Percentiles rank a stretch among this genome's conserved stretches.
These are phyloP conservation scores for Saccharum spontaneum DNA, from an alignment of 176 grass and related monocot genomes.

Conservation along the genomic window DNA sequence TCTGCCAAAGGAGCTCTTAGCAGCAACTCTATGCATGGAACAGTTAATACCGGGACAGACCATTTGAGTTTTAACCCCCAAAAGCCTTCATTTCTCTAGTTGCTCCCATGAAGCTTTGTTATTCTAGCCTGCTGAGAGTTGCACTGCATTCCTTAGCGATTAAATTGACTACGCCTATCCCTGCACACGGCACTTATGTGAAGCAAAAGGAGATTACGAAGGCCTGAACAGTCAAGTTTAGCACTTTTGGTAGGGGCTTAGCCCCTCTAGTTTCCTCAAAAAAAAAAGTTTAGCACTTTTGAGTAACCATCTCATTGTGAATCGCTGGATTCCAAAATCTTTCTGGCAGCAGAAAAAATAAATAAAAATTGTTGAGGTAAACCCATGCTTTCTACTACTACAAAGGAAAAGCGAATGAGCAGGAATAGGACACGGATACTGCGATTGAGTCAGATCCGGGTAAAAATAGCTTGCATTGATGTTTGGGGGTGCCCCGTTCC, in stretches of 20 bases:
- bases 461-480: not conserved
- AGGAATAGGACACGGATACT: not conserved
- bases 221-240: not conserved
- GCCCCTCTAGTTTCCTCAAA: no score
- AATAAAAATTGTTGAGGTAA: not conserved
- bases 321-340: not conserved
- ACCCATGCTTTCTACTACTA: not conserved
- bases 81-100: not conserved
- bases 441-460: not conserved
- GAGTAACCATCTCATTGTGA: not conserved
- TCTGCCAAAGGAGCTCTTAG: not conserved
- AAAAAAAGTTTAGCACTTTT: not conserved
- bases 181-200: not conserved
- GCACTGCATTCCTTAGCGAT: not conserved
- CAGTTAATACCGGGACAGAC: not conserved
- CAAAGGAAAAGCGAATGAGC: not conserved
- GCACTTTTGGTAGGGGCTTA: no score
- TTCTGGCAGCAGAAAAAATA: not conserved
- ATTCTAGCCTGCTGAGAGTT: not conserved
- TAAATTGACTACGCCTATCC: not conserved
- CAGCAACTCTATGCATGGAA: not conserved
- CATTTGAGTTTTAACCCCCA: not conserved
- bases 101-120: not conserved
- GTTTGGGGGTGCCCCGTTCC: not conserved
- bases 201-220: not conserved